Conservation (phyloP, 768 basidiomycete species). For the Jaapia argillacea region DNA sequence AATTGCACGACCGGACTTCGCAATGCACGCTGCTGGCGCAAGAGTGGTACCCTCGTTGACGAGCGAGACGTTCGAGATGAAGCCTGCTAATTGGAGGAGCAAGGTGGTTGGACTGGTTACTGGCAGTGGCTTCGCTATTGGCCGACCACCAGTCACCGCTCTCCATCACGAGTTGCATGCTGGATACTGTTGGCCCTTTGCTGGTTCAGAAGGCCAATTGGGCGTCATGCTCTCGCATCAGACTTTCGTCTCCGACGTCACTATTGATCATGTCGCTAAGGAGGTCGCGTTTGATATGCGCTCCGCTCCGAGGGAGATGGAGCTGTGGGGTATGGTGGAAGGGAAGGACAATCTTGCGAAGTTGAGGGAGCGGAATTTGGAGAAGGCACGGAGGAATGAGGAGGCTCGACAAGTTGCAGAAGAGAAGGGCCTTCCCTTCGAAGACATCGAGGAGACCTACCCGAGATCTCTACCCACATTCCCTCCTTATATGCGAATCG, state of each 20-base stretch:
- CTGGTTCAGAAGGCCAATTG: constrained; percentile 66
- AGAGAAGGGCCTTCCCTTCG: constrained; percentile 4
- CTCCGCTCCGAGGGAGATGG: constrained; percentile 78
- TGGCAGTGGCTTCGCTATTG: constrained; percentile 51
- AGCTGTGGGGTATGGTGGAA: constrained; percentile 87
- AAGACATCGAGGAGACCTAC: constrained; percentile 11
- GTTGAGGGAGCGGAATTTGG: constrained; percentile 43
- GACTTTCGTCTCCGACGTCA: constrained; percentile 54
- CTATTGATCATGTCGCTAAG: constrained; percentile 78
- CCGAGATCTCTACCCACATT: constrained; percentile 19
- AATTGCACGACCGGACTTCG: constrained; percentile 79
- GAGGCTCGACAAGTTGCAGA: constrained; percentile 13
- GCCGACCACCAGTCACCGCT: constrained; percentile 77
- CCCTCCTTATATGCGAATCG: constrained; percentile 30
- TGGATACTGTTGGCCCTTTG: constrained; percentile 93
- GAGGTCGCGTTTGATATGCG: constrained; percentile 78
- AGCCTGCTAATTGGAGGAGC: constrained; percentile 36
- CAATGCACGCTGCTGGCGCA: constrained; percentile 76
- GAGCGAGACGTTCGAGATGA: constrained; percentile 64
- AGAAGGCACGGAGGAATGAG: constrained; percentile 23
- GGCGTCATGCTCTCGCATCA: constrained; percentile 68
- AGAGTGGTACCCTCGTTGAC: constrained; percentile 77
- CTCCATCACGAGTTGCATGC: constrained; percentile 78
- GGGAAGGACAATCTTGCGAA: constrained; percentile 60
- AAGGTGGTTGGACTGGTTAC: constrained; percentile 48